Conservation (phyloP, 345 rosid genomes). For the Ceriops tagal region DNA sequence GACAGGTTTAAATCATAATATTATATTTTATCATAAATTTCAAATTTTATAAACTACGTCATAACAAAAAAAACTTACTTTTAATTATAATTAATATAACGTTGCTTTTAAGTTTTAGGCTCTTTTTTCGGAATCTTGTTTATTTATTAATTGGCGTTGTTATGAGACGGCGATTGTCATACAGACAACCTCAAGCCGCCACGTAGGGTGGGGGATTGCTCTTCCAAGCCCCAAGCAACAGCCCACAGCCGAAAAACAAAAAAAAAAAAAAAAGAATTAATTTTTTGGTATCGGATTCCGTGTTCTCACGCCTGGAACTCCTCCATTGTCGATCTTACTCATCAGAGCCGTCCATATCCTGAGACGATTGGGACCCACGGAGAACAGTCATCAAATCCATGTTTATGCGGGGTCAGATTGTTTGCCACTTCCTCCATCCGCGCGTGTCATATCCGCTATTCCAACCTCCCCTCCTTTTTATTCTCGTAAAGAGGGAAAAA, state of each 20-base stretch:
- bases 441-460: slow-evolving; percentile 23
- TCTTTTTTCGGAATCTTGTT: too few relatives aligned
- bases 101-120: too few relatives aligned
- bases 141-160: too few relatives aligned
- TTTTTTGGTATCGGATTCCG: slow-evolving; percentile 10
- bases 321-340: neutral
- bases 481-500: too few relatives aligned
- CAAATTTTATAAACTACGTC: too few relatives aligned
- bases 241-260: neutral
- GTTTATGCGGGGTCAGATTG: slow-evolving; percentile 28
- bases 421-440: slow-evolving; percentile 25
- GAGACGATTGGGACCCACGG: neutral
- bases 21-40: too few relatives aligned
- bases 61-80: too few relatives aligned
- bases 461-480: neutral
- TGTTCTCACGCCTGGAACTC: slow-evolving; percentile 6
- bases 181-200: neutral
- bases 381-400: slow-evolving; percentile 27
- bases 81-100: too few relatives aligned
- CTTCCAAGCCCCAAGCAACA: neutral
- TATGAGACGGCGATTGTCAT: too few relatives aligned
- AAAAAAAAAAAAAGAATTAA: neutral
- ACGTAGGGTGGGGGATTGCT: slow-evolving; percentile 1
- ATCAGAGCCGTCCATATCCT: slow-evolving; percentile 23
- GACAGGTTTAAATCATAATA: too few relatives aligned